Evolutionary conservation across 2,329 filamentous ascomycete species (phyloP).

Genomic region (Aspergillus puulaauensis): DNA sequence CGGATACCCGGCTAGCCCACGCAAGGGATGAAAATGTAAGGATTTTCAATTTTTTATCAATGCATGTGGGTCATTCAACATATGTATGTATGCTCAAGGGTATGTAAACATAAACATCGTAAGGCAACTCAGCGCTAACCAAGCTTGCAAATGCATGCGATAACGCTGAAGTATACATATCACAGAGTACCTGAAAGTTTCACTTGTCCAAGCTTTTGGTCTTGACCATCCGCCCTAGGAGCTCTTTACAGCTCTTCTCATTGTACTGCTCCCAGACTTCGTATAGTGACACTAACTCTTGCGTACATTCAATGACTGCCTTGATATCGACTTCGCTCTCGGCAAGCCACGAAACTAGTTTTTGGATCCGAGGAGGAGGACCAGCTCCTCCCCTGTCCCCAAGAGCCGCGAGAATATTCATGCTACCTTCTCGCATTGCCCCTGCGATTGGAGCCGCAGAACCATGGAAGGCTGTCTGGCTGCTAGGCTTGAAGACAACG

Average conservation of each 20-base stretch:
- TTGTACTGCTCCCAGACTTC: slow-evolving; percentile 69
- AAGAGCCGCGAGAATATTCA: slow-evolving; percentile 35
- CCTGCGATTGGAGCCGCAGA: slow-evolving; percentile 33
- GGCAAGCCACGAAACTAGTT: slow-evolving; percentile 77
- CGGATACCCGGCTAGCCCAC: neutral
- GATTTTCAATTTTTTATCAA: neutral
- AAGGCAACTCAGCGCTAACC: neutral
- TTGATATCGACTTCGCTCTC: slow-evolving; percentile 84
- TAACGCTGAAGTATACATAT: neutral
- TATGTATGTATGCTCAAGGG: neutral
- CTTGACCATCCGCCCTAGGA: slow-evolving; percentile 63
- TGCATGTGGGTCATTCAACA: neutral
- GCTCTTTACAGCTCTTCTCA: slow-evolving; percentile 65
- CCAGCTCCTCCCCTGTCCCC: slow-evolving; percentile 31
- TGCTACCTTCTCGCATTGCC: slow-evolving; percentile 37
- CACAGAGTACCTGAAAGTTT: slow-evolving; percentile 14
- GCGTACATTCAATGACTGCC: slow-evolving; percentile 81
- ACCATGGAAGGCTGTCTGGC: slow-evolving; percentile 41
- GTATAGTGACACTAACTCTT: slow-evolving; percentile 88
- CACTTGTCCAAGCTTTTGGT: slow-evolving; percentile 58
- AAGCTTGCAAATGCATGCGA: neutral
- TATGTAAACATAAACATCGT: neutral
- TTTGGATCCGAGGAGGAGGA: slow-evolving; percentile 51
- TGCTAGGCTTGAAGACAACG: slow-evolving; percentile 71
- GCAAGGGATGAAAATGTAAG: neutral